Base-by-base conservation (phyloP, 768 basidiomycete genomes). In the Tricholoma bakamatsutake region DNA sequence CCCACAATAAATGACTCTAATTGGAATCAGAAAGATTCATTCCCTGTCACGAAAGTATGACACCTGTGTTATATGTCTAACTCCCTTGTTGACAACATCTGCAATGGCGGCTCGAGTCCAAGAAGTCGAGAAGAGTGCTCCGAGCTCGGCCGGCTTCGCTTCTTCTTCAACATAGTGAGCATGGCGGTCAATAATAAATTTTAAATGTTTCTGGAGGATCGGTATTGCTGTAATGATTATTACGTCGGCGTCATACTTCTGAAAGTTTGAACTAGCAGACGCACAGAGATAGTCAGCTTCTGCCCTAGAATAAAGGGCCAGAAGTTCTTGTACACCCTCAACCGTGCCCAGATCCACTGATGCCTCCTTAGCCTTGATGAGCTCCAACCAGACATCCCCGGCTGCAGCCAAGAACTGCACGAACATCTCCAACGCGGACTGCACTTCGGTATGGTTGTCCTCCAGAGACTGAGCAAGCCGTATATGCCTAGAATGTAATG, bases 201-300 rank as follows among this genome's bases (percentile, higher is more conserved):
- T 73, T 35, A 88, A 62, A 69, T 93, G 90, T 57, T 75, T 80
- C 64, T 80, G 76, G 46, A 93, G 76, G 47, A 93, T 70, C 1
- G 86, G 80, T 34, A 93, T 85, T n/a, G 90, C 90, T 93, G 52
- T 61, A 56, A 51, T 55, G 33, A 11, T 34, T 37, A 46, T 50
- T 49, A 56, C 28, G 40, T 18, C 37, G 40, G 50, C 18, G 18
- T 3, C 15, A 53, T 24, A 43, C 34, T 28, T 50, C 6, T 21
- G 17, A 53, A 35, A 54, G 30, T n/a, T 13, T 7, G 53, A 48
- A 17, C 33, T 50, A 8, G 18, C 45, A 30, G 55, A 77, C 90
- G 64, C 67, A 93, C 92, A 93, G 34, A 93, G 67, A 67, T 92
- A 93, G 63, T 93, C 92, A 9, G 66, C 70, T 62, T 87, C 87